A percentile compares a stretch with the other conserved stretches of the same genome.
phyloP scores from a whole-genome alignment of 1,284 basidiomycete genomes.

The Ustilago curta region DNA sequence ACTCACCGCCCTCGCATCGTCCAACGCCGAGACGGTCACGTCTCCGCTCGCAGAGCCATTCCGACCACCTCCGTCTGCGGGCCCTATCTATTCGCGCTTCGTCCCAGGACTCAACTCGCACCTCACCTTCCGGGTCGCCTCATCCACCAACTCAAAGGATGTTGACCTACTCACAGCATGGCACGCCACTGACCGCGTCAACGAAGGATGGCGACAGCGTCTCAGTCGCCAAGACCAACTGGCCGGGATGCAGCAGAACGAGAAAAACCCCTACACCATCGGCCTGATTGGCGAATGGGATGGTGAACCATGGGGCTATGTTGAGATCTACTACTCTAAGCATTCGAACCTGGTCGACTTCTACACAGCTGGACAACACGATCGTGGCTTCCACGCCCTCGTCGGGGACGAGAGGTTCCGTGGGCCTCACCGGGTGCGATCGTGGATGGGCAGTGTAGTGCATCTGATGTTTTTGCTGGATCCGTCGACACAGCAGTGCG shows the following conservation, averaged over 20 bases:
- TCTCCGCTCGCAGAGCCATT: slow-evolving; percentile 24
- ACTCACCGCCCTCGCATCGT: slow-evolving; percentile 21
- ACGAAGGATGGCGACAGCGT: slow-evolving; percentile 63
- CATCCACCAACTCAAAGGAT: slow-evolving; percentile 43
- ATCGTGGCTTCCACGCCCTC: slow-evolving; percentile 65
- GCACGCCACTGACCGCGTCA: slow-evolving; percentile 64
- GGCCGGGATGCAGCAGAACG: slow-evolving; percentile 45
- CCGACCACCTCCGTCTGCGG: slow-evolving; percentile 20
- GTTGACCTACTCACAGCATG: slow-evolving; percentile 59
- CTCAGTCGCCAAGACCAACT: slow-evolving; percentile 53
- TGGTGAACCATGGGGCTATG: slow-evolving; percentile 65
- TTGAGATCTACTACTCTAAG: slow-evolving; percentile 64
- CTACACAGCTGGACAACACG: slow-evolving; percentile 50
- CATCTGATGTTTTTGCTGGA: slow-evolving; percentile 64
- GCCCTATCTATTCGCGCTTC: slow-evolving; percentile 60
- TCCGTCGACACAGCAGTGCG: slow-evolving; percentile 50
- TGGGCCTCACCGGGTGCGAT: slow-evolving; percentile 61
- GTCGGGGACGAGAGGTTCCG: slow-evolving; percentile 64
- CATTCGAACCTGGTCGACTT: slow-evolving; percentile 52
- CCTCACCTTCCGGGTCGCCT: slow-evolving; percentile 59
- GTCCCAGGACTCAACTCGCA: slow-evolving; percentile 56
- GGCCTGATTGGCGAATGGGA: slow-evolving; percentile 66
- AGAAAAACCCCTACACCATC: slow-evolving; percentile 34
- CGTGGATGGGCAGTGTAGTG: slow-evolving; percentile 67
- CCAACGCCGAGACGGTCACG: slow-evolving; percentile 19